phyloP scores from a whole-genome alignment of 495 filamentous ascomycete genomes.

The Hyaloscypha variabilis region DNA sequence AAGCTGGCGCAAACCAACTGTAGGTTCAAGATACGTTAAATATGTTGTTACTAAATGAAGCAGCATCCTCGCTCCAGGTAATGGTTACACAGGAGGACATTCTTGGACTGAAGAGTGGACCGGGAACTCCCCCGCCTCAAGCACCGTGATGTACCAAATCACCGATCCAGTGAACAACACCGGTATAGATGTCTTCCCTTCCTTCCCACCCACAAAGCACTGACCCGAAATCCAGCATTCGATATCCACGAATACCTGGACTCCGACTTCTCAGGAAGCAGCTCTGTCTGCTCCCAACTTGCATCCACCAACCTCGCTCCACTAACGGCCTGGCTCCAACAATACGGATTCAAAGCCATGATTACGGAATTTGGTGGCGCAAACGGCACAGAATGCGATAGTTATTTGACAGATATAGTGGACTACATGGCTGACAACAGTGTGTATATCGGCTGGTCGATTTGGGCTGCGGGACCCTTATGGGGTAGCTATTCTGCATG shows the following conservation, averaged over 20 bases:
- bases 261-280: slow-evolving; percentile 47
- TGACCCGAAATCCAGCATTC: too few species aligned
- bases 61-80: slow-evolving; percentile 51
- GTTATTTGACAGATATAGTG: slow-evolving; percentile 45
- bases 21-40: too few species aligned
- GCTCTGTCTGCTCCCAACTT: slow-evolving; percentile 41
- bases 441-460: slow-evolving; percentile 56
- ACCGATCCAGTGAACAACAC: slow-evolving; percentile 49
- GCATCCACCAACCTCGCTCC: slow-evolving; percentile 42
- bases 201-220: too few species aligned
- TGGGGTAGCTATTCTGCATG: slow-evolving; percentile 50
- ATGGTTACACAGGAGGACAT: slow-evolving; percentile 51
- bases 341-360: slow-evolving; percentile 52
- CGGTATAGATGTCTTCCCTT: too few species aligned
- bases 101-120: slow-evolving; percentile 47
- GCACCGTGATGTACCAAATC: slow-evolving; percentile 44
- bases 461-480: slow-evolving; percentile 55
- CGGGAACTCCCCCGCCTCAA: slow-evolving; percentile 45
- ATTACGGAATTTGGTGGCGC: slow-evolving; percentile 55
- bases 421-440: slow-evolving; percentile 51
- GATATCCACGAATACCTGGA: slow-evolving; percentile 59
- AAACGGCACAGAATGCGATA: slow-evolving; percentile 47
- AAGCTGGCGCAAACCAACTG: slow-evolving; percentile 37
- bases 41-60: too few species aligned
- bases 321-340: slow-evolving; percentile 51